Conservation (phyloP, 2,329 filamentous ascomycete species). For the Cercospora zeae-maydis region DNA sequence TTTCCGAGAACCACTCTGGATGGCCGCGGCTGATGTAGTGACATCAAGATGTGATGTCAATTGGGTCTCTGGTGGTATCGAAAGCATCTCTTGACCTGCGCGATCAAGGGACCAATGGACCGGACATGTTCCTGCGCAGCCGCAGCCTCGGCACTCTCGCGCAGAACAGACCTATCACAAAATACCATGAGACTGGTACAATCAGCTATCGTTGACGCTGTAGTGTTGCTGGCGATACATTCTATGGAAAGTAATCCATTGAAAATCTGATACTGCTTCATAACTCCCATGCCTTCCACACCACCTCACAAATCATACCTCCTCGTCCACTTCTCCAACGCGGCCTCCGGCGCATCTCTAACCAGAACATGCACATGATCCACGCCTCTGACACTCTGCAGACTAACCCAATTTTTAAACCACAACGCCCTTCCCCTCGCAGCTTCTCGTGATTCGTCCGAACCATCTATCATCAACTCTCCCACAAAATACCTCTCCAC, state of each 20-base stretch:
- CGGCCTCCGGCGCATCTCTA: slow-evolving; percentile 43
- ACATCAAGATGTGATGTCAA: not conserved
- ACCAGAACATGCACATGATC: slow-evolving; percentile 58
- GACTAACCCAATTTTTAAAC: slow-evolving; percentile 62
- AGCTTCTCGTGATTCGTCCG: not conserved
- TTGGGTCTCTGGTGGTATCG: not conserved
- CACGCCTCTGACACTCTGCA: slow-evolving; percentile 58
- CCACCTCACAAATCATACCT: slow-evolving; percentile 26
- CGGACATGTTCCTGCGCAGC: not conserved
- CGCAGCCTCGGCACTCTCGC: not conserved
- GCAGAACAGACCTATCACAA: not conserved
- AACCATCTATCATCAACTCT: slow-evolving; percentile 32
- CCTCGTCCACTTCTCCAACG: slow-evolving; percentile 32
- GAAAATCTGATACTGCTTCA: not conserved
- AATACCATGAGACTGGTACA: not conserved
- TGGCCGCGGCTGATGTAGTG: not conserved
- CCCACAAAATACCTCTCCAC: slow-evolving; percentile 50
- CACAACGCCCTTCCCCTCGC: slow-evolving; percentile 51
- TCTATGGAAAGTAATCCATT: too few relatives aligned
- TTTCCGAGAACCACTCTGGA: not conserved
- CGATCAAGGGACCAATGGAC: not conserved
- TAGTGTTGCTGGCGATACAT: too few relatives aligned
- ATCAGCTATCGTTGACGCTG: too few relatives aligned
- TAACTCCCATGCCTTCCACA: not conserved
- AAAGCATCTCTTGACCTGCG: not conserved